Base-by-base conservation (phyloP, 2,329 filamentous ascomycete genomes). In the Ustilaginoidea virens region DNA sequence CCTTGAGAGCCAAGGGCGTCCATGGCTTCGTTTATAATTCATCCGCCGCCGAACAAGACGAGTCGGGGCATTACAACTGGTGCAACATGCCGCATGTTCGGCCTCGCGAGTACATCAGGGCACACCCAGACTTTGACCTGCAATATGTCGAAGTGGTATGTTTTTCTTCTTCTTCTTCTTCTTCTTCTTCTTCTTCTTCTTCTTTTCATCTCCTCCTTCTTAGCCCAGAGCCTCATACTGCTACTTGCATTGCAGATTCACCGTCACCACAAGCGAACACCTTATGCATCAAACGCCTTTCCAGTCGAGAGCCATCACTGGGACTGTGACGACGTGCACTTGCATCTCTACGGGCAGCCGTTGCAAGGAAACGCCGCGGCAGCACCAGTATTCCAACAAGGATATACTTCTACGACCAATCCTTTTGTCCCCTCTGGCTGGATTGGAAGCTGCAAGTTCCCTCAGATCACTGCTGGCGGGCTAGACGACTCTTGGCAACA, bases 51-150 rank as follows among this genome's bases (percentile, higher is more conserved):
- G 69, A 78, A 0, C 53, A 61, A 30, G 45, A 51, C 1, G 40
- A 58, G 21, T 76, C 80, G 50, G 69, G 71, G 5, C 62, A 56
- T 1, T 86, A 86, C 52, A 83, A 87, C 49, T 87, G 66, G 64
- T 90, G 81, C 52, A 86, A 90, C 45, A 90, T 90, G 80, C 81
- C 82, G 1, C 82, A 87, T 53, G 76, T 80, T n/a, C 65, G 80
- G 18, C 54, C 49, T 14, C 51, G 52, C 10, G 77, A 81, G 42
- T 90, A 90, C 44, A 49, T 61, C 10, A 61, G 52, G 35, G 56
- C 66, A 0, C 41, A 55, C 1, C 37, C 51, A 0, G 66, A 65
- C n/a, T 83, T 70, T 45, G 58, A 73, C 40, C 55, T 90, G 28
- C 55, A 66, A 42, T 87, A 86, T 46, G 80, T 87, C 6, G 80